These are phyloP conservation scores for Allantophomopsis lycopodina DNA, from an alignment of 2,329 filamentous ascomycete genomes.

Conservation along the genomic window DNA sequence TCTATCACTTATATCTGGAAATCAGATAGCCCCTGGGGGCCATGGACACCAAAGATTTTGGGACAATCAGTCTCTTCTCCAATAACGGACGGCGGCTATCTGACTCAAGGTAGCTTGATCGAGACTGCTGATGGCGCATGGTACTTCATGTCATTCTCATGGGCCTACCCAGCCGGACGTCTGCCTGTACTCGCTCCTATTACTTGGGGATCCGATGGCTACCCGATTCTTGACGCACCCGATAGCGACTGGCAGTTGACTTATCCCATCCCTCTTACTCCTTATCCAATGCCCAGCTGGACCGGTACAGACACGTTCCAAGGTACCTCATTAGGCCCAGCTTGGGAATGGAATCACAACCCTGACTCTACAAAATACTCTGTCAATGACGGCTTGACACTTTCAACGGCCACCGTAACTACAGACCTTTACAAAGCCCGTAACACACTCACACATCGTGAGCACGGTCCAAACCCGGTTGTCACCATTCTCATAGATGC, in stretches of 20 bases:
- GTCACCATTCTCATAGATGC: constrained; percentile 37
- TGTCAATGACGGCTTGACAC: constrained; percentile 28
- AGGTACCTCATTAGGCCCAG: too few species aligned
- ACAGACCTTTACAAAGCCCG: constrained; percentile 31
- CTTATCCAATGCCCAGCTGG: constrained; percentile 17
- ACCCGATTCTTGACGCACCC: constrained; percentile 27
- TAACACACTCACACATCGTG: constrained; percentile 32
- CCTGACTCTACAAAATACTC: constrained; percentile 32
- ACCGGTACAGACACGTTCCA: too few species aligned
- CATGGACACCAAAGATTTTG: too few species aligned
- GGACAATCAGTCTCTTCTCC: constrained; percentile 16
- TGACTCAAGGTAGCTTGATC: constrained; percentile 42
- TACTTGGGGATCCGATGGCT: constrained; percentile 36
- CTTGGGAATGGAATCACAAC: background rate
- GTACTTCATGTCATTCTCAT: constrained; percentile 45
- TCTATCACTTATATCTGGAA: too few species aligned
- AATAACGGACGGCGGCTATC: constrained; percentile 26
- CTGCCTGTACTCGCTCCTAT: constrained; percentile 43
- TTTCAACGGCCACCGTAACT: constrained; percentile 36
- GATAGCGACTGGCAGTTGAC: constrained; percentile 32
- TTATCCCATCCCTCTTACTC: constrained; percentile 24
- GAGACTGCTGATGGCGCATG: constrained; percentile 35
- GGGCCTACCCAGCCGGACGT: constrained; percentile 39
- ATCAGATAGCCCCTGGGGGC: too few species aligned
- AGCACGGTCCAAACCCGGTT: constrained; percentile 27